Evolutionary conservation across 2,329 filamentous ascomycete genomes (phyloP), one percentile per base, ranked within the genome.

Genomic region (Aspergillus fijiensis): DNA sequence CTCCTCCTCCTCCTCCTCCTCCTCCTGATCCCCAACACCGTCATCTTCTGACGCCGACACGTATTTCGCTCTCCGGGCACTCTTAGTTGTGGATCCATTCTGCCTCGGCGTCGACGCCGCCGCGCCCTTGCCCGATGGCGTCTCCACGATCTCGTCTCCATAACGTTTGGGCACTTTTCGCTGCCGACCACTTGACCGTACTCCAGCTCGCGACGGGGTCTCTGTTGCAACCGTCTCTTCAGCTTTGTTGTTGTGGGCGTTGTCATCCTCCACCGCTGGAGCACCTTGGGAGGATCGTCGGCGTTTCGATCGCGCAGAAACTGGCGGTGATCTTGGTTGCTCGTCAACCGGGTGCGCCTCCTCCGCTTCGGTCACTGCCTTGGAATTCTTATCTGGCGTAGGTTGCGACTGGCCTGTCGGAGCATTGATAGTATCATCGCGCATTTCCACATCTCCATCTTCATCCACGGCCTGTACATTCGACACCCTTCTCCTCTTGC

Each of bases 401-500:
- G 45, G 67, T 27, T 66, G 66, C 5, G 58, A 58, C 5, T 63
- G 59, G 2, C 49, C 48, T 1, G 69, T 65, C 14, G 56, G 59
- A 9, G 55, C 50, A 11, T 65, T 65, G 25, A 64, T 58, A n/a
- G 55, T 35, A 14, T 61, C 56, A 14, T 66, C 67, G 49, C 63
- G 63, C 72, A 74, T 74, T 31, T 63, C 60, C n/a, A 65, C 60
- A 51, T 76, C 74, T 35, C 72, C 73, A 51, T 74, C 72, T 45
- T 61, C 61, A 45, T 74, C 73, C 9, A 67, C 55, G 10, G 35
- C 23, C 5, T 64, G 62, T 21, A 63, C 58, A 47, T 71, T 67
- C 51, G 71, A 76, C 35, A 77, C 70, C 56, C 72, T 73, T 60
- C 75, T 74, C 55, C 74, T 68, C 61, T 77, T 77, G 25, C 67